Base-by-base conservation (phyloP, 208 protist species). In the Trypanosoma rangeli region DNA sequence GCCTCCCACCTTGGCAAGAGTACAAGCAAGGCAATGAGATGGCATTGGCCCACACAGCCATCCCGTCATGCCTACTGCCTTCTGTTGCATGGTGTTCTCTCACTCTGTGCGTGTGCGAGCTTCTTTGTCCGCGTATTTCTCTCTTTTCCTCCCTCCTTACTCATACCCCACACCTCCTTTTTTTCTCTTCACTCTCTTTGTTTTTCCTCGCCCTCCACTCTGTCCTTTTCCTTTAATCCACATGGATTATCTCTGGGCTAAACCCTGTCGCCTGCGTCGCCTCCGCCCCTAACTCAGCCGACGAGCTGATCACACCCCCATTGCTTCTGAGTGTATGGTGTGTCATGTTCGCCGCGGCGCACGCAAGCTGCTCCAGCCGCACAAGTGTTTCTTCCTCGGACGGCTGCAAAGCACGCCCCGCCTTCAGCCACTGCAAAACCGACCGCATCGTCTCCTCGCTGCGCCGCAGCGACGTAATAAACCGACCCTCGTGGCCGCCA, bases 371-470 rank as follows among this genome's bases (percentile, higher is more conserved):
- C 53, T 62, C 69, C 31, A 68, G 28, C 26, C 54, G 48, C 20
- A n/a, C 35, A 0, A 74, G 16, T 12, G 33, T 31, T 16, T 68
- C 62, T 18, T 49, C 61, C 55, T 75, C 70, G 33, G 48, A 28
- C 39, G 22, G 46, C 31, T 62, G 28, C 44, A 75, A 44, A 1
- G 46, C 52, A 49, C 48, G 18, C 5, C 68, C 68, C 15, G 58
- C 20, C 49, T 65, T 33, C 31, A 64, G 68, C 68, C 57, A 72
- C 28, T 65, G 46, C 42, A 72, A 33, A 5, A 69, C 12, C 44
- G 20, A 60, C 35, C 53, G 52, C 42, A 74, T 9, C 15, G 61
- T 60, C 1, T 74, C 50, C 22, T 74, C 69, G 26, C 69, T 62
- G 4, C 42, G 46, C 53, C 62, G 69, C 37, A 74, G 37, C 33